Evolutionary conservation across 345 rosid species (phyloP).

Genomic region (Psidium guajava): DNA sequence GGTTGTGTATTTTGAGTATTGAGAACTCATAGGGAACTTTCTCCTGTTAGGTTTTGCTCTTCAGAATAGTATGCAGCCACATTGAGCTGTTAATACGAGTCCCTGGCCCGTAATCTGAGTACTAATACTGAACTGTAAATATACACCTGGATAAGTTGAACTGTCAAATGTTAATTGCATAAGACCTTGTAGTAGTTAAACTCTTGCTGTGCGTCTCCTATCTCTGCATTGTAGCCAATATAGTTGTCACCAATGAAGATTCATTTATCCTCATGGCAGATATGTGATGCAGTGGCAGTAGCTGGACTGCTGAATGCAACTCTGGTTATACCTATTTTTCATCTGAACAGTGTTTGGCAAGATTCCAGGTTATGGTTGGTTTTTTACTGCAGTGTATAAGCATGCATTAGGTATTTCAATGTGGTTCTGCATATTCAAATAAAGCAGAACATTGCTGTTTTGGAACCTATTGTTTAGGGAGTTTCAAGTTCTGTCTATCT

Average conservation of each 20-base stretch:
- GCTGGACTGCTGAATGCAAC: conserved; percentile 95
- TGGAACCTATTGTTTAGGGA: background rate
- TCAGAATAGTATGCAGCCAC: background rate
- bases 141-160: background rate
- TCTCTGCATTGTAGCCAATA: background rate
- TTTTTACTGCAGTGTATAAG: background rate
- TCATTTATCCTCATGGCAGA: conserved; percentile 26
- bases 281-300: conserved; percentile 98
- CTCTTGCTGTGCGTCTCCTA: background rate
- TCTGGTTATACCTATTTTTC: conserved; percentile 88
- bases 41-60: background rate
- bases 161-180: background rate
- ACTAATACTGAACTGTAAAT: background rate
- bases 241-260: background rate
- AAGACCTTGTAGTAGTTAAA: background rate
- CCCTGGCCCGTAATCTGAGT: background rate
- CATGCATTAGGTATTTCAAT: background rate
- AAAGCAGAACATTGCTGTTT: background rate
- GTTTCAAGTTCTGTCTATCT: background rate
- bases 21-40: background rate
- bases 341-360: conserved; percentile 94
- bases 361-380: conserved; percentile 72
- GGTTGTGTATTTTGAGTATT: background rate
- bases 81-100: background rate
- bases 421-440: background rate